Conservation (phyloP, 306 rosid species). For the Castanea crenata region DNA sequence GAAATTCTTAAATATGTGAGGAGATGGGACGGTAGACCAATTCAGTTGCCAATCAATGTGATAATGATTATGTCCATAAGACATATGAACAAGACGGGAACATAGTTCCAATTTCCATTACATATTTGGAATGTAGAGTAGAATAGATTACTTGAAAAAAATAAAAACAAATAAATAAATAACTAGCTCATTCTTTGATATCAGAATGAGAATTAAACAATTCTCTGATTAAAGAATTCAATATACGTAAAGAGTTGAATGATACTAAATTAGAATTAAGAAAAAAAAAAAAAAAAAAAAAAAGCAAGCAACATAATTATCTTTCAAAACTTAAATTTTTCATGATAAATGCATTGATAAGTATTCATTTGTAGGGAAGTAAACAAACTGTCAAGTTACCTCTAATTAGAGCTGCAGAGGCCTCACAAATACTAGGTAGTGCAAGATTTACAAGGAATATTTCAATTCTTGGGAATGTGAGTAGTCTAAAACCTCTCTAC, state of each 20-base stretch:
- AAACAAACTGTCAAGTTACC: slow-evolving; percentile 39
- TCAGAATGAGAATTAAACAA: neutral
- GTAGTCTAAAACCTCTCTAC: slow-evolving; percentile 60
- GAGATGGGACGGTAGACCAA: no score
- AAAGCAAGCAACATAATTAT: neutral
- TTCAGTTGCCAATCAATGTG: no score
- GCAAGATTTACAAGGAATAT: slow-evolving; percentile 72
- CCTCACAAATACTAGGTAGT: slow-evolving; percentile 67
- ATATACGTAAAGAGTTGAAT: neutral
- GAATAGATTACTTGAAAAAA: neutral
- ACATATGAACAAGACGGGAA: neutral
- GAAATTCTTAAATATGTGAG: no score
- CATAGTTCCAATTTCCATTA: neutral
- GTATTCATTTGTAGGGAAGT: neutral
- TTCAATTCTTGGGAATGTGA: slow-evolving; percentile 80
- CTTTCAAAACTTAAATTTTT: neutral
- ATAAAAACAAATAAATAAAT: neutral
- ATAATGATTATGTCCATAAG: neutral
- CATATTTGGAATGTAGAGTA: neutral
- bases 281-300: neutral
- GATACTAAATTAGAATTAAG: neutral
- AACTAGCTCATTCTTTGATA: neutral
- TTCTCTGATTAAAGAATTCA: neutral
- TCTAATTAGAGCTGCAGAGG: slow-evolving; percentile 56
- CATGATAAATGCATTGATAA: neutral